Evolutionary conservation across 345 rosid species (phyloP).

Genomic region (Camelina neglecta): DNA sequence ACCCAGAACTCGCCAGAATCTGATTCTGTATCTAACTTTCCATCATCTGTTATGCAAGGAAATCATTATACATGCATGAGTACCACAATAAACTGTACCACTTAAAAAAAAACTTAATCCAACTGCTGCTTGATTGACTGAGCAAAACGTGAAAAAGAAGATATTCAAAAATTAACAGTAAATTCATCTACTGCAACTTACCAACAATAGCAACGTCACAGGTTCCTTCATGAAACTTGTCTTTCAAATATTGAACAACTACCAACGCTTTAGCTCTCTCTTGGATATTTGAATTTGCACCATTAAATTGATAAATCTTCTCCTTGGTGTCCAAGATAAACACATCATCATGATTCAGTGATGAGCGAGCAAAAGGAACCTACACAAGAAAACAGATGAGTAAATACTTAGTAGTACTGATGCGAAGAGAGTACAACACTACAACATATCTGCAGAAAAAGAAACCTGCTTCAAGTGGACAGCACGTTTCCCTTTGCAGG

Average conservation of each 20-base stretch:
- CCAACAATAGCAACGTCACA: constrained; percentile 89
- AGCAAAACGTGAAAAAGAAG: constrained; percentile 11
- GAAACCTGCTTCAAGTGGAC: constrained; percentile 96
- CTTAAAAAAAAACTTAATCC: neutral
- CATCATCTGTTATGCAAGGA: constrained; percentile 68
- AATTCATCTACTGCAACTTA: constrained; percentile 45
- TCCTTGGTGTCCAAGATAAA: constrained; percentile 83
- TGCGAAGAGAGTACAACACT: constrained; percentile 16
- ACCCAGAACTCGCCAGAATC: constrained; percentile 97
- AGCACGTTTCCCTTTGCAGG: constrained; percentile 87
- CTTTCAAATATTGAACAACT: constrained; percentile 92
- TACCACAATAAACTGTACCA: constrained; percentile 21
- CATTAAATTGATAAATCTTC: constrained; percentile 98
- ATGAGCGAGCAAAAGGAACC: constrained; percentile 96
- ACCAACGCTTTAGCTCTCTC: constrained; percentile 98
- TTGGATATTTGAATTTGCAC: constrained; percentile 95
- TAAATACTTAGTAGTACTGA: constrained; percentile 25
- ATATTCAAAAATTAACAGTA: constrained; percentile 18
- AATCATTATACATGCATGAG: constrained; percentile 35
- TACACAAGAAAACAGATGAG: constrained; percentile 48
- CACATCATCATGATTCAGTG: constrained; percentile 97
- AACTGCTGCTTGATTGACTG: constrained; percentile 24
- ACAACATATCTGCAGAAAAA: constrained; percentile 24
- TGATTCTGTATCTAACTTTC: constrained; percentile 91
- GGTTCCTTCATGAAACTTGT: constrained; percentile 82